A percentile compares a stretch with the other conserved stretches of the same genome.
Evolutionary conservation across 805 yeast species (phyloP).

Genomic region (Monosporozyma siamensis): DNA sequence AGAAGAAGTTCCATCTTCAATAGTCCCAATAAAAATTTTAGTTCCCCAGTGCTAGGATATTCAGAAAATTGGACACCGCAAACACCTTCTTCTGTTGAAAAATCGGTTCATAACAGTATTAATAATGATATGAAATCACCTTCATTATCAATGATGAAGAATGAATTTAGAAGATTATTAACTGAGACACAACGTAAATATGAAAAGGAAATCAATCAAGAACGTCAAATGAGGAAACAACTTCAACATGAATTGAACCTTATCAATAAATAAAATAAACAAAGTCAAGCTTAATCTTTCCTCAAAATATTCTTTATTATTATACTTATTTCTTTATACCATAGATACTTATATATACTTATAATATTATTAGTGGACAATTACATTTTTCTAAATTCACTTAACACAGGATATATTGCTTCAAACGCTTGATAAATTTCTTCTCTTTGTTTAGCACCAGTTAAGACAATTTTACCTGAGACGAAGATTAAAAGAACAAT

Average conservation of each 20-base stretch:
- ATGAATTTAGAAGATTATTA: slow-evolving; percentile 60
- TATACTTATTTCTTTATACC: background rate
- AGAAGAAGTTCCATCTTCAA: background rate
- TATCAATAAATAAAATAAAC: slow-evolving; percentile 1
- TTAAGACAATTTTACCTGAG: slow-evolving; percentile 91
- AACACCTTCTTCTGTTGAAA: slow-evolving; percentile 4
- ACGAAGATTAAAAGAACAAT: slow-evolving; percentile 93
- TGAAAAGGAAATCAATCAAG: slow-evolving; percentile 49
- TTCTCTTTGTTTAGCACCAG: slow-evolving; percentile 98
- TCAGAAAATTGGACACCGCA: slow-evolving; percentile 1
- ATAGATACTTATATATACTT: no score
- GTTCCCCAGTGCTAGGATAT: background rate
- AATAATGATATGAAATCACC: slow-evolving; percentile 14
- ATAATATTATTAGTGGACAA: no score
- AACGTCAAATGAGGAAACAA: slow-evolving; percentile 40
- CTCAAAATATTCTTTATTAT: background rate
- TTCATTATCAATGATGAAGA: slow-evolving; percentile 48
- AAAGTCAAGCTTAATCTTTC: background rate
- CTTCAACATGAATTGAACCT: slow-evolving; percentile 31
- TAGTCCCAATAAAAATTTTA: background rate
- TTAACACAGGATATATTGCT: slow-evolving; percentile 95
- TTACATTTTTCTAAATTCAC: slow-evolving; percentile 81
- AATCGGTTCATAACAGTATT: background rate
- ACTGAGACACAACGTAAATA: slow-evolving; percentile 52
- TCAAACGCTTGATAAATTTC: slow-evolving; percentile 98